Conservation (phyloP, 208 protist genomes). For the Crithidia expoeki region DNA sequence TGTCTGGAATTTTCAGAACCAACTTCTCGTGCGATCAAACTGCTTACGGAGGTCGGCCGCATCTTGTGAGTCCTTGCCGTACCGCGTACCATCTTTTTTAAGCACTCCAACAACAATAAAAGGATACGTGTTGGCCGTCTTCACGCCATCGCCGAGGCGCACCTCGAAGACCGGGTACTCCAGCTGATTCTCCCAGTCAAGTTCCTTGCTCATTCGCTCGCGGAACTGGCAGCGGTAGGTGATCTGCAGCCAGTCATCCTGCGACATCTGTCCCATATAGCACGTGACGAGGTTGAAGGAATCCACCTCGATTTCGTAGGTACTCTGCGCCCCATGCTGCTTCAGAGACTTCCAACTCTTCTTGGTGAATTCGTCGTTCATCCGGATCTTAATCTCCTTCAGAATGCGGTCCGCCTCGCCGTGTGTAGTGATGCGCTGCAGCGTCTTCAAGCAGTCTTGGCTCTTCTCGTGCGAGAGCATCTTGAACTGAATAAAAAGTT, state of each 20-base stretch:
- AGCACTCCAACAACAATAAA: constrained; percentile 91
- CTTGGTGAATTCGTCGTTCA: constrained; percentile 88
- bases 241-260: constrained; percentile 91
- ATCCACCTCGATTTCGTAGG: constrained; percentile 88
- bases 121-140: constrained; percentile 67
- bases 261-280: constrained; percentile 91
- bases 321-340: constrained; percentile 58
- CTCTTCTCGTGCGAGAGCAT: constrained; percentile 65
- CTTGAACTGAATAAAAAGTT: constrained; percentile 81
- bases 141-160: constrained; percentile 80
- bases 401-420: constrained; percentile 83
- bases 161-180: constrained; percentile 92
- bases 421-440: constrained; percentile 89
- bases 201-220: constrained; percentile 55
- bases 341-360: constrained; percentile 90
- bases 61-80: constrained; percentile 90
- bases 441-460: constrained; percentile 58
- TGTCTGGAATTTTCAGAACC: constrained; percentile 55
- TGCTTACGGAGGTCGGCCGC: constrained; percentile 87
- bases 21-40: constrained; percentile 83
- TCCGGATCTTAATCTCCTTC: constrained; percentile 74
- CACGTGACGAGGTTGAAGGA: constrained; percentile 85
- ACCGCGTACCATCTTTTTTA: constrained; percentile 86
- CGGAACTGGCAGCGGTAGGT: constrained; percentile 87
- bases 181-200: constrained; percentile 74